Conservation (phyloP, 768 basidiomycete genomes). For the Kwoniella bestiolae region DNA sequence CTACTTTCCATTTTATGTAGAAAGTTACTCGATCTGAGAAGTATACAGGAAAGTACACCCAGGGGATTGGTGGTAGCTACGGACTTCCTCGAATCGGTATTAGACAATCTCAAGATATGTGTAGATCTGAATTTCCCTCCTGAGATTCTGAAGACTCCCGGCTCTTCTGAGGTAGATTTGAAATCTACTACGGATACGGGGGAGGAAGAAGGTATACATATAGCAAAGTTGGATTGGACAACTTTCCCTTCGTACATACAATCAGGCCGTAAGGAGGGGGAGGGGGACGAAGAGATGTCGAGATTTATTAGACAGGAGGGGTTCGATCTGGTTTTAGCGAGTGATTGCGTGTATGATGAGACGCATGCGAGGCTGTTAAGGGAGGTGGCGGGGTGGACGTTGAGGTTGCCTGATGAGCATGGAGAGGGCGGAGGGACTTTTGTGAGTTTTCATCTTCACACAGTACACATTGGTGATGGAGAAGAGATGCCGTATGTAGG, state of each 20-base stretch:
- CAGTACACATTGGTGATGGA: no score
- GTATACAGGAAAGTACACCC: background rate
- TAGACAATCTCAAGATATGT: constrained; percentile 54
- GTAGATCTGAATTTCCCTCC: constrained; percentile 54
- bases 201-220: constrained; percentile 26
- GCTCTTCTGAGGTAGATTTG: background rate
- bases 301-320: constrained; percentile 25
- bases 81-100: constrained; percentile 49
- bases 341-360: constrained; percentile 57
- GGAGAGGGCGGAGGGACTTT: constrained; percentile 52
- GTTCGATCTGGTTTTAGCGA: constrained; percentile 55
- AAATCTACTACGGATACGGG: constrained; percentile 9
- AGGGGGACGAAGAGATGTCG: constrained; percentile 23
- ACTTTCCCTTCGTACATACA: constrained; percentile 45
- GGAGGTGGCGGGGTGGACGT: constrained; percentile 46
- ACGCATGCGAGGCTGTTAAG: constrained; percentile 54
- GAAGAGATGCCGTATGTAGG: no score
- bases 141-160: background rate
- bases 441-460: constrained; percentile 34
- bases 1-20: constrained; percentile 53
- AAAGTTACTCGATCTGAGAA: constrained; percentile 43
- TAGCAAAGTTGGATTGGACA: constrained; percentile 55
- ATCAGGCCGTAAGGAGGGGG: background rate
- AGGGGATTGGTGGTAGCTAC: constrained; percentile 51
- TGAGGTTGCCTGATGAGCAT: constrained; percentile 44